Evolutionary conservation across 1,284 basidiomycete genomes (phyloP).

Genomic region (Blastosporella zonata): DNA sequence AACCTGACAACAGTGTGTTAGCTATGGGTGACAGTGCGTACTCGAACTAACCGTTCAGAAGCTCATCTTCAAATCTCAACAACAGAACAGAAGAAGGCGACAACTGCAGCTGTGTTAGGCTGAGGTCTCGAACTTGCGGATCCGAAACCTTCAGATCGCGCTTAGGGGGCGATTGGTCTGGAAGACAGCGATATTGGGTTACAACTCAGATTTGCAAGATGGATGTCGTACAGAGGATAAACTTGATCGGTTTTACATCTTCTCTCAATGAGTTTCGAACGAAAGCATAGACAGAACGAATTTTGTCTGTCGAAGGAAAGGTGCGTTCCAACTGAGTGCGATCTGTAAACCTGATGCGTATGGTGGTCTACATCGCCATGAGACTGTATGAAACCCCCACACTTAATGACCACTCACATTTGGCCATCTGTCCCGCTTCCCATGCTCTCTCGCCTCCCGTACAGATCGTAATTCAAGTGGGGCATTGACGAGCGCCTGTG

Average conservation of each 20-base stretch:
- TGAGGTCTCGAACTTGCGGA: constrained; percentile 61
- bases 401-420: constrained; percentile 43
- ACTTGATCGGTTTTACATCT: constrained; percentile 71
- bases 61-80: constrained; percentile 71
- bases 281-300: constrained; percentile 79
- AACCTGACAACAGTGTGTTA: constrained; percentile 32
- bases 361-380: constrained; percentile 57
- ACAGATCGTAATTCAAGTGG: constrained; percentile 71
- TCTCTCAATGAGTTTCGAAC: constrained; percentile 71
- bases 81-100: constrained; percentile 78
- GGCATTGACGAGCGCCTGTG: constrained; percentile 69
- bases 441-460: constrained; percentile 64
- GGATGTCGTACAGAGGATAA: constrained; percentile 68
- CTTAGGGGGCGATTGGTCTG: constrained; percentile 78
- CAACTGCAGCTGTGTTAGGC: constrained; percentile 68
- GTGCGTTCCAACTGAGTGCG: constrained; percentile 78
- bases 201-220: constrained; percentile 1
- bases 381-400: constrained; percentile 3
- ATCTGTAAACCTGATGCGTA: constrained; percentile 80
- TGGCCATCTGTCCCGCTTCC: constrained; percentile 67
- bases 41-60: constrained; percentile 59
- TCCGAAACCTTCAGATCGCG: constrained; percentile 81
- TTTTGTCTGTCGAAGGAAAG: constrained; percentile 75
- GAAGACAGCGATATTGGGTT: constrained; percentile 4
- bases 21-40: not conserved